These are phyloP conservation scores for Taphrina deformans DNA, from an alignment of 1,139 yeast genomes.

Conservation along the genomic window DNA sequence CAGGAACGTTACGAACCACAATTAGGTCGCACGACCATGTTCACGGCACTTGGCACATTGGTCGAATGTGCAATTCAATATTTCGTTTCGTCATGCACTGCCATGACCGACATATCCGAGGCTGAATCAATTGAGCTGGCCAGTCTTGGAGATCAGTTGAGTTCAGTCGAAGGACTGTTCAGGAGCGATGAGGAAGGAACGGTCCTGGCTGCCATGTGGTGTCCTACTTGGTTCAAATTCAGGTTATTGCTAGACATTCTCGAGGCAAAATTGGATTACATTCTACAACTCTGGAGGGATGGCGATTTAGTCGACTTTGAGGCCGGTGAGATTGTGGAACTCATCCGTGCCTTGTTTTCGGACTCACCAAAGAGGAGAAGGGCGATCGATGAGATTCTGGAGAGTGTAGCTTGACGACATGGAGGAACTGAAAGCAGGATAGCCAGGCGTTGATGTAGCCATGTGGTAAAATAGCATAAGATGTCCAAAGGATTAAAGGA, in stretches of 20 bases:
- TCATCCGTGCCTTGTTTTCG: slow-evolving; percentile 66
- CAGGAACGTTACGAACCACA: slow-evolving; percentile 23
- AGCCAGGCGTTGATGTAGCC: not conserved
- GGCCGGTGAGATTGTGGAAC: slow-evolving; percentile 62
- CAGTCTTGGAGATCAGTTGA: slow-evolving; percentile 10
- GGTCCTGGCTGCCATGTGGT: slow-evolving; percentile 43
- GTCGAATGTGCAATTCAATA: slow-evolving; percentile 18
- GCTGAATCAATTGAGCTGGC: slow-evolving; percentile 23
- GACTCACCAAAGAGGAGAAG: slow-evolving; percentile 65
- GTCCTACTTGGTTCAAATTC: slow-evolving; percentile 49
- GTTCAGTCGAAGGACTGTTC: slow-evolving; percentile 20
- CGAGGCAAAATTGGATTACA: slow-evolving; percentile 57
- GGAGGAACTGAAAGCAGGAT: not conserved
- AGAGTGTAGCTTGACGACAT: not conserved
- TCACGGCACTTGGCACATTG: slow-evolving; percentile 27
- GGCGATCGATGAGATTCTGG: slow-evolving; percentile 58
- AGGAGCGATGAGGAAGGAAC: slow-evolving; percentile 31
- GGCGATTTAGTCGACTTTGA: slow-evolving; percentile 73
- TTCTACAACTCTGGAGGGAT: slow-evolving; percentile 67
- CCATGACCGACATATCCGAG: slow-evolving; percentile 31
- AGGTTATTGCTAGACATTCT: slow-evolving; percentile 46
- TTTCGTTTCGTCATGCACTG: slow-evolving; percentile 3
- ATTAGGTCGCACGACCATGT: slow-evolving; percentile 13
- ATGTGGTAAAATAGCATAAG: not conserved
- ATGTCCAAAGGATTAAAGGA: not conserved